Evolutionary conservation across 495 filamentous ascomycete genomes (phyloP).

Genomic region (Lasiosphaeria hispida): DNA sequence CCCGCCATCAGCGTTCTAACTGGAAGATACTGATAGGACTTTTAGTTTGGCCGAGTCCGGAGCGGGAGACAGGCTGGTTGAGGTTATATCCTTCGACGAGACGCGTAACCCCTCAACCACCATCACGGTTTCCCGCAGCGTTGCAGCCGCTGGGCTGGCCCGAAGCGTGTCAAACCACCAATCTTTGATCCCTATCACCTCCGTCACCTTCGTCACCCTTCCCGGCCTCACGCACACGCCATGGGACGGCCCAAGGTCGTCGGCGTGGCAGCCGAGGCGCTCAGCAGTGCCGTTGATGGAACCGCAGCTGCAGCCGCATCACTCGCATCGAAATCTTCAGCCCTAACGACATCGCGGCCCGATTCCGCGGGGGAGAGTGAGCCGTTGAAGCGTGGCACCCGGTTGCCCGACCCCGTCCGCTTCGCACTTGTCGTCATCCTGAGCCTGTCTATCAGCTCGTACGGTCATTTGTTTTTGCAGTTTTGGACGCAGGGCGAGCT

Average conservation of each 20-base stretch:
- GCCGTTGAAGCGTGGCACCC: slow-evolving; percentile 17
- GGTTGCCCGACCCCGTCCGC: slow-evolving; percentile 52
- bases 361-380: not conserved
- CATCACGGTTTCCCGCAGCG: not conserved
- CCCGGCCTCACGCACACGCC: no score
- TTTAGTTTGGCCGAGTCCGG: not conserved
- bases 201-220: no score
- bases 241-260: no score
- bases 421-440: slow-evolving; percentile 63
- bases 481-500: slow-evolving; percentile 54
- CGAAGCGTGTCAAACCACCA: not conserved
- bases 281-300: slow-evolving; percentile 13
- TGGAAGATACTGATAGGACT: not conserved
- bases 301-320: slow-evolving; percentile 7
- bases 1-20: not conserved
- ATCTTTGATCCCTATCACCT: no score
- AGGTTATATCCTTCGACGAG: slow-evolving; percentile 7
- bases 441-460: slow-evolving; percentile 58
- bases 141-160: not conserved
- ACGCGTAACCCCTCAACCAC: not conserved
- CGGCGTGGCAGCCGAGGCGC: not conserved
- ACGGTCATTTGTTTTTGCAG: slow-evolving; percentile 55
- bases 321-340: not conserved
- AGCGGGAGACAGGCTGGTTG: not conserved
- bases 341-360: not conserved